phyloP scores from a whole-genome alignment of 2,329 filamentous ascomycete species.

The Calonectria pauciramosa region DNA sequence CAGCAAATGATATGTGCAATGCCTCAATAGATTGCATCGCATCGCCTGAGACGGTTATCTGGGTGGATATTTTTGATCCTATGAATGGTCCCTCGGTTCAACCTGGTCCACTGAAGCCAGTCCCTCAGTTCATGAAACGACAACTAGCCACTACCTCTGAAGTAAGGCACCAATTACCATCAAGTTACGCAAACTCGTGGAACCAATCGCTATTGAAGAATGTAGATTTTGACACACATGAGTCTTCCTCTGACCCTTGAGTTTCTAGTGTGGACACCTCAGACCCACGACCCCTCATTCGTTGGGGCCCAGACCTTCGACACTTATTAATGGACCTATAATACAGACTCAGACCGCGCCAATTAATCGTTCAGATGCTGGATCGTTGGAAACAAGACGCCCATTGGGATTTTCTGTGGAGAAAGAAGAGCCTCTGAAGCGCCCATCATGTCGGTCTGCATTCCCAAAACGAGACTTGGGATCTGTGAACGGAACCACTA shows the following conservation, averaged over 20 bases:
- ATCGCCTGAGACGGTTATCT: slow-evolving; percentile 55
- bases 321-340: neutral
- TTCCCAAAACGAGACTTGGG: slow-evolving; percentile 35
- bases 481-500: slow-evolving; percentile 48
- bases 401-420: slow-evolving; percentile 36
- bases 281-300: neutral
- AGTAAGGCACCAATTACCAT: slow-evolving; percentile 23
- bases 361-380: slow-evolving; percentile 12
- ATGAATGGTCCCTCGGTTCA: slow-evolving; percentile 61
- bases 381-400: neutral
- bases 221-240: slow-evolving; percentile 18
- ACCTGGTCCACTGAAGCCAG: slow-evolving; percentile 64
- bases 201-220: slow-evolving; percentile 22
- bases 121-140: slow-evolving; percentile 62
- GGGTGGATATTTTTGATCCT: slow-evolving; percentile 65
- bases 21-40: slow-evolving; percentile 35
- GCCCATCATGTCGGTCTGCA: slow-evolving; percentile 54
- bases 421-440: slow-evolving; percentile 55
- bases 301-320: neutral
- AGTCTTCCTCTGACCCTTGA: slow-evolving; percentile 4
- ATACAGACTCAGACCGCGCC: slow-evolving; percentile 11
- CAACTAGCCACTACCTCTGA: slow-evolving; percentile 32
- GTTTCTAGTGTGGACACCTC: neutral
- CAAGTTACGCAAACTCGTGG: slow-evolving; percentile 31
- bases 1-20: slow-evolving; percentile 7